These are phyloP conservation scores for Eremomyces bilateralis DNA, from an alignment of 495 filamentous ascomycete genomes.

Conservation along the genomic window DNA sequence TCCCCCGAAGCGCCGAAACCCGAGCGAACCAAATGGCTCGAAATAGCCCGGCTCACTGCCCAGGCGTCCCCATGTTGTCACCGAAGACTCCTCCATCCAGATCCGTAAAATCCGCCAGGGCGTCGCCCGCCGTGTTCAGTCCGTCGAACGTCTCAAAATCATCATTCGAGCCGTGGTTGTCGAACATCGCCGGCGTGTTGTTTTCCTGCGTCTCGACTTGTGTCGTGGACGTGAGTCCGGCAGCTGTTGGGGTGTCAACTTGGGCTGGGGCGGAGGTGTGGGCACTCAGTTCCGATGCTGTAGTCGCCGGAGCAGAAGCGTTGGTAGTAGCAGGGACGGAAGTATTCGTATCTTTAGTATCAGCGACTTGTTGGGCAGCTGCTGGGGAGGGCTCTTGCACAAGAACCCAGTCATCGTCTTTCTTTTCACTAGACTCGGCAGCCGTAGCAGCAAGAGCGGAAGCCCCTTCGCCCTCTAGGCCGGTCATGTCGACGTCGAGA, in stretches of 20 bases:
- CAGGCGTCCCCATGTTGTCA: too few species aligned
- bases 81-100: too few species aligned
- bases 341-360: background rate
- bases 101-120: conserved; percentile 30
- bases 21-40: too few species aligned
- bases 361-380: background rate
- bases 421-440: background rate
- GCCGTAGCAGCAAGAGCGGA: background rate
- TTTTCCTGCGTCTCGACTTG: conserved; percentile 3
- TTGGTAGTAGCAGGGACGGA: background rate
- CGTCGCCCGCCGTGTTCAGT: conserved; percentile 39
- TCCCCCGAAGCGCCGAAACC: too few species aligned
- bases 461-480: conserved; percentile 1
- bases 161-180: conserved; percentile 4
- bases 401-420: conserved; percentile 37
- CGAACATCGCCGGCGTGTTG: conserved; percentile 14
- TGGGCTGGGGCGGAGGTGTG: conserved; percentile 3
- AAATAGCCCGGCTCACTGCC: too few species aligned
- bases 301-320: background rate
- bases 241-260: conserved; percentile 1
- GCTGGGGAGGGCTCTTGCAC: conserved; percentile 15
- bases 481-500: conserved; percentile 14
- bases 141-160: conserved; percentile 32
- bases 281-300: background rate
- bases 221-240: conserved; percentile 1